phyloP scores from a whole-genome alignment of 805 yeast species.

The Candida morakotiae region DNA sequence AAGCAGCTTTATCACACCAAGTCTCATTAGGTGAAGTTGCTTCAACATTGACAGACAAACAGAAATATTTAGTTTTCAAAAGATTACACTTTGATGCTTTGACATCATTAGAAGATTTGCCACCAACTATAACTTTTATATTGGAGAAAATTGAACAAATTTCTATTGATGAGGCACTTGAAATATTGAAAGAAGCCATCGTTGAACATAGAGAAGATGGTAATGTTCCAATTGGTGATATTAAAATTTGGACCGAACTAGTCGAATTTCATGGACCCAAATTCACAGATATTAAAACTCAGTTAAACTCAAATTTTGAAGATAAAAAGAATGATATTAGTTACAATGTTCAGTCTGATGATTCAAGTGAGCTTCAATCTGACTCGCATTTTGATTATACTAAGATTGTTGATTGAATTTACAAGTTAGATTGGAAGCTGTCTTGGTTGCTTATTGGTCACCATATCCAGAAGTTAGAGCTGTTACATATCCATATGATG shows the following conservation, averaged over 20 bases:
- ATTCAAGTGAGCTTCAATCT: neutral
- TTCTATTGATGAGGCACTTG: slow-evolving; percentile 18
- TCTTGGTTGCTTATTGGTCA: slow-evolving; percentile 30
- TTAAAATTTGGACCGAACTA: slow-evolving; percentile 20
- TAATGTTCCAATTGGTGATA: slow-evolving; percentile 28
- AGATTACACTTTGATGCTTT: slow-evolving; percentile 23
- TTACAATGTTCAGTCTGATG: neutral
- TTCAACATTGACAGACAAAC: slow-evolving; percentile 17
- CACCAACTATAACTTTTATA: slow-evolving; percentile 24
- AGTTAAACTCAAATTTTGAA: neutral
- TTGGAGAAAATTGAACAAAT: slow-evolving; percentile 25
- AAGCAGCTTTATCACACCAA: slow-evolving; percentile 18
- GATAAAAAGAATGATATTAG: neutral
- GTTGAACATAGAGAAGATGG: slow-evolving; percentile 28
- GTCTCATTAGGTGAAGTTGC: slow-evolving; percentile 12
- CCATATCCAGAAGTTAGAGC: slow-evolving; percentile 31
- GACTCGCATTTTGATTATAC: slow-evolving; percentile 4
- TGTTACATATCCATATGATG: slow-evolving; percentile 29
- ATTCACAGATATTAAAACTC: neutral
- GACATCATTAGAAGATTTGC: slow-evolving; percentile 26
- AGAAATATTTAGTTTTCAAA: slow-evolving; percentile 24
- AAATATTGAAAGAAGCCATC: slow-evolving; percentile 24
- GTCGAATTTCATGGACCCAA: slow-evolving; percentile 16
- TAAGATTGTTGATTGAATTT: slow-evolving; percentile 10
- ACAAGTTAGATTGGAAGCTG: slow-evolving; percentile 39